Conservation (phyloP, 2,329 filamentous ascomycete genomes). For the Didymella pinodella region DNA sequence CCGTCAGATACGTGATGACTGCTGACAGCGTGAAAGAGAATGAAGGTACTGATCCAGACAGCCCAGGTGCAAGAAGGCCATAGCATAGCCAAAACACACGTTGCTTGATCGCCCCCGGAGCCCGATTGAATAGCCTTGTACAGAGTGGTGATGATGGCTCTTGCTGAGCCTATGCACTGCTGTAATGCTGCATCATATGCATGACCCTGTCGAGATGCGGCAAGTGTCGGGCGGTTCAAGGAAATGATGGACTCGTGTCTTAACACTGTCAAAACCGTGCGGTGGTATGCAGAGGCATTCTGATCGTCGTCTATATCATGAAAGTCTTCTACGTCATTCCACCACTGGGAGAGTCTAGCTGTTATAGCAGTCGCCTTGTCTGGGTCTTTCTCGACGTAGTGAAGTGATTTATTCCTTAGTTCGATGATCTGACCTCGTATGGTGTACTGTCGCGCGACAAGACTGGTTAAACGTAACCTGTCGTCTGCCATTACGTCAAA, state of each 20-base stretch:
- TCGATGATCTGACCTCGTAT: conserved; percentile 62
- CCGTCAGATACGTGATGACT: conserved; percentile 54
- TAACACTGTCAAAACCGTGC: conserved; percentile 54
- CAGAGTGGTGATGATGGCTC: conserved; percentile 56
- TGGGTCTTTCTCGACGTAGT: conserved; percentile 54
- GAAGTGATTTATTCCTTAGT: conserved; percentile 61
- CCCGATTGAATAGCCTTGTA: conserved; percentile 38
- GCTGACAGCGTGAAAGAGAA: conserved; percentile 60
- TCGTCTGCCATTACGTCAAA: conserved; percentile 17
- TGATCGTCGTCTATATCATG: conserved; percentile 50
- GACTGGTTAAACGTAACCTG: conserved; percentile 31
- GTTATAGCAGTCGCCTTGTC: conserved; percentile 57
- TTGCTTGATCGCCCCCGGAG: conserved; percentile 24
- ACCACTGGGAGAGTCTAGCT: conserved; percentile 61
- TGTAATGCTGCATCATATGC: conserved; percentile 60
- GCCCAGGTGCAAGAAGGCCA: conserved; percentile 64
- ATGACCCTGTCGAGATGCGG: conserved; percentile 54
- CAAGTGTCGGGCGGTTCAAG: conserved; percentile 60
- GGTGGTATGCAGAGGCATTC: conserved; percentile 47
- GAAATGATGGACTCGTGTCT: conserved; percentile 62
- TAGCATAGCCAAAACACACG: conserved; percentile 48
- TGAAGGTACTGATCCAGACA: conserved; percentile 62
- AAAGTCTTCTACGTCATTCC: conserved; percentile 62
- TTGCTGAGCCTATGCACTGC: conserved; percentile 60
- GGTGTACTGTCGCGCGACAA: conserved; percentile 58